Percentiles rank a stretch among this genome's conserved stretches.
These are phyloP conservation scores for Cryphonectria radicalis DNA, from an alignment of 2,329 filamentous ascomycete genomes.

Conservation along the genomic window DNA sequence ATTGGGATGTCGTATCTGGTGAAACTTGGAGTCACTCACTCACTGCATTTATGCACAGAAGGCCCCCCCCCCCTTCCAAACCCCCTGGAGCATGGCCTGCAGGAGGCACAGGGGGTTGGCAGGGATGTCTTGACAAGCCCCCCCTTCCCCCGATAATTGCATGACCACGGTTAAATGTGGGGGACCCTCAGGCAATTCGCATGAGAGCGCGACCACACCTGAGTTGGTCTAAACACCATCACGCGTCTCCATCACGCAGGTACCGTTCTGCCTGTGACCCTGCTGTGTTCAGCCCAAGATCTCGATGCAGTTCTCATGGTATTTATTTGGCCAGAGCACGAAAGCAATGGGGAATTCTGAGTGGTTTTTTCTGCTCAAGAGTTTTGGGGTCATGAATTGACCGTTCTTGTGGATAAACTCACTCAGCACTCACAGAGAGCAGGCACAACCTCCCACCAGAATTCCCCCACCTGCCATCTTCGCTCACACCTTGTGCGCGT, in stretches of 20 bases:
- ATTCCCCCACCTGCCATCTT: slow-evolving; percentile 15
- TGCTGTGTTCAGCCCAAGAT: slow-evolving; percentile 11
- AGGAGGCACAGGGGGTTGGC: neutral
- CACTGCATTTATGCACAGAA: neutral
- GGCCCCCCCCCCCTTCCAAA: no score
- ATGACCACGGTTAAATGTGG: slow-evolving; percentile 3
- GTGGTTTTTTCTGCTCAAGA: neutral
- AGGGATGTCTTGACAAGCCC: neutral
- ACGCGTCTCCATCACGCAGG: slow-evolving; percentile 27
- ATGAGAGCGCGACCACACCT: slow-evolving; percentile 29
- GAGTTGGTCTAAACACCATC: slow-evolving; percentile 21
- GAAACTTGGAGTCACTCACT: slow-evolving; percentile 2
- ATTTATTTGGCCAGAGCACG: slow-evolving; percentile 21
- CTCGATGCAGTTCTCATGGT: slow-evolving; percentile 6
- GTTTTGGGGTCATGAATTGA: neutral
- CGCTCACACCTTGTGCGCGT: neutral
- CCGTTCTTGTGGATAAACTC: no score
- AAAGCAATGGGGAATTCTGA: neutral
- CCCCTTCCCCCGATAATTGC: slow-evolving; percentile 18
- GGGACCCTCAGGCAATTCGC: slow-evolving; percentile 12
- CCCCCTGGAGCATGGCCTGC: neutral
- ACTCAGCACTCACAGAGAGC: slow-evolving; percentile 18
- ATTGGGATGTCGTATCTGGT: neutral
- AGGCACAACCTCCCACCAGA: slow-evolving; percentile 14
- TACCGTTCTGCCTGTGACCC: slow-evolving; percentile 22